These are phyloP conservation scores for Turnera subulata DNA, from an alignment of 345 rosid species.

Conservation along the genomic window DNA sequence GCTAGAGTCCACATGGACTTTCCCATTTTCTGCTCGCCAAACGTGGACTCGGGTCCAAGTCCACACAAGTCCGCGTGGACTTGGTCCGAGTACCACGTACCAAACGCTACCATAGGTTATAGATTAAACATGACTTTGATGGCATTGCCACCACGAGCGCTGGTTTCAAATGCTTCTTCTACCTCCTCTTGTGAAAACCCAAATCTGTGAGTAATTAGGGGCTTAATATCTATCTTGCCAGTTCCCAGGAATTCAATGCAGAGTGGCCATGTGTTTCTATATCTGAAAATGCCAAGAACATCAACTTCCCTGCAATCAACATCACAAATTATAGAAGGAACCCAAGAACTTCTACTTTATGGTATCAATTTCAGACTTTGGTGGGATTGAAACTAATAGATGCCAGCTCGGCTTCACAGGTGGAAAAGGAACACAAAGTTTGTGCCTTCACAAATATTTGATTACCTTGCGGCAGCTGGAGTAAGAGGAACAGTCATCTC, in stretches of 20 bases:
- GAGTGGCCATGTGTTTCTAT: slow-evolving; percentile 86
- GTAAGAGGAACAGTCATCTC: slow-evolving; percentile 84
- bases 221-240: slow-evolving; percentile 83
- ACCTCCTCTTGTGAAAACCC: slow-evolving; percentile 79
- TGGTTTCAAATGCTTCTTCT: slow-evolving; percentile 86
- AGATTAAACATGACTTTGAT: slow-evolving; percentile 94
- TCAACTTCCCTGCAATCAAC: slow-evolving; percentile 70
- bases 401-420: background rate
- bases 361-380: background rate
- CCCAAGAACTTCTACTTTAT: background rate
- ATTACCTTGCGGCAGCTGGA: slow-evolving; percentile 87
- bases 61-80: too few relatives aligned
- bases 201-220: slow-evolving; percentile 81
- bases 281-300: slow-evolving; percentile 71
- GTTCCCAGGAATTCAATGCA: slow-evolving; percentile 71
- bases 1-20: too few relatives aligned
- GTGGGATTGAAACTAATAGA: background rate
- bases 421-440: background rate
- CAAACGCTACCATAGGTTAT: too few relatives aligned
- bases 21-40: too few relatives aligned
- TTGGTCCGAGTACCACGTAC: too few relatives aligned
- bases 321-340: background rate
- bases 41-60: too few relatives aligned
- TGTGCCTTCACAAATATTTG: too few relatives aligned
- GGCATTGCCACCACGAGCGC: slow-evolving; percentile 77